Percentiles rank a stretch among this genome's conserved stretches.
Conservation (phyloP, 192 early-diverging fungal genomes). For the Helicostylum pulchrum region DNA sequence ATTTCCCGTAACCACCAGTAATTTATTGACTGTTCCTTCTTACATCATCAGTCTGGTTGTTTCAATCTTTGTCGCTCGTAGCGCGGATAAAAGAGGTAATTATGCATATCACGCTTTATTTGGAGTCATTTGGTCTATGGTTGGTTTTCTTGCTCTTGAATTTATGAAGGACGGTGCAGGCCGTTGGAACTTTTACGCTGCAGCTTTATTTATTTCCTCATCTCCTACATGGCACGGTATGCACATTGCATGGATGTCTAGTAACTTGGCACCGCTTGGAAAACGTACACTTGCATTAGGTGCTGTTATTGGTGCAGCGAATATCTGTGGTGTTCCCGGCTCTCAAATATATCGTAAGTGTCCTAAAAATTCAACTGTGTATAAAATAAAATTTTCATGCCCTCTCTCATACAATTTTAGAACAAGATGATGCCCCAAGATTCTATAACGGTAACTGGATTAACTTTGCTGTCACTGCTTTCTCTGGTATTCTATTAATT, state of each 20-base stretch:
- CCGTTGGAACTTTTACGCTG: constrained; percentile 27
- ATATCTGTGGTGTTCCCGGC: constrained; percentile 22
- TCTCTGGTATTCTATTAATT: constrained; percentile 20
- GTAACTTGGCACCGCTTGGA: constrained; percentile 22
- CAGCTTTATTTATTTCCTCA: constrained; percentile 16
- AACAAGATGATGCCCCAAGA: constrained; percentile 15
- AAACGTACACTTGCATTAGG: constrained; percentile 27
- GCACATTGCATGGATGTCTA: constrained; percentile 33
- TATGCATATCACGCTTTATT: constrained; percentile 19
- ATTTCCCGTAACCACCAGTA: constrained; percentile 20
- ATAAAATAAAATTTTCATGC: not conserved
- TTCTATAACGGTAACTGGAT: constrained; percentile 24
- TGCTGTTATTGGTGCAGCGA: constrained; percentile 25
- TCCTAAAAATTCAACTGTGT: too few relatives aligned
- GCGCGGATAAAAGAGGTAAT: constrained; percentile 21
- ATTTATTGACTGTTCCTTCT: constrained; percentile 21
- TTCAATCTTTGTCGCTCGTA: constrained; percentile 11
- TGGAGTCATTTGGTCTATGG: constrained; percentile 18
- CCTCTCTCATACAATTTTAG: constrained; percentile 9
- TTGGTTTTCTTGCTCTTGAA: constrained; percentile 28
- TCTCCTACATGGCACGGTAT: constrained; percentile 27
- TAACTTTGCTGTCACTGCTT: constrained; percentile 1
- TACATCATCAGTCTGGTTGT: constrained; percentile 11
- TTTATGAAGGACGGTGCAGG: constrained; percentile 30
- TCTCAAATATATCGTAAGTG: constrained; percentile 27